Conservation (phyloP, 2,329 filamentous ascomycete species). For the Colletotrichum sp. region DNA sequence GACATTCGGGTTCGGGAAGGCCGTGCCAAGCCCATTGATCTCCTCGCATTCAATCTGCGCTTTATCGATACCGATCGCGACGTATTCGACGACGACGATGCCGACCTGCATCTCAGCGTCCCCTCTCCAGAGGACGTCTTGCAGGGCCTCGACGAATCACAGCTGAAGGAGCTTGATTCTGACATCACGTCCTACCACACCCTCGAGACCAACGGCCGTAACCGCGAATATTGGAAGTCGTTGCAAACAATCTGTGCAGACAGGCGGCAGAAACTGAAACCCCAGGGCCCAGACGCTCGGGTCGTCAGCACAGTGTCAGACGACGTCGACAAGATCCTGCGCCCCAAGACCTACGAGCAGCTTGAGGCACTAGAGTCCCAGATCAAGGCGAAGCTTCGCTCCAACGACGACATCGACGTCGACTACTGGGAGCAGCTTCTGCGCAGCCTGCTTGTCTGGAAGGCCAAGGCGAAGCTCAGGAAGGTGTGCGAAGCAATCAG, state of each 20-base stretch:
- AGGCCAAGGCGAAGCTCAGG: slow-evolving; percentile 84
- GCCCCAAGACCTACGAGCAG: slow-evolving; percentile 85
- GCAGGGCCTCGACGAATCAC: slow-evolving; percentile 68
- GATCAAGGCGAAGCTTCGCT: slow-evolving; percentile 83
- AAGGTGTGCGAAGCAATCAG: slow-evolving; percentile 80
- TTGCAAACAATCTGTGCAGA: slow-evolving; percentile 85
- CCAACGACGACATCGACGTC: slow-evolving; percentile 90
- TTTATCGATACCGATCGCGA: slow-evolving; percentile 87
- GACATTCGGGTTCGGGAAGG: slow-evolving; percentile 92
- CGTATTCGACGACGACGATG: slow-evolving; percentile 83
- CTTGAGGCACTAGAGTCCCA: slow-evolving; percentile 86
- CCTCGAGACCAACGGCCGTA: slow-evolving; percentile 78
- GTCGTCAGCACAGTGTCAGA: slow-evolving; percentile 82
- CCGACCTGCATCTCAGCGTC: slow-evolving; percentile 74
- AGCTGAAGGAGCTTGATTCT: slow-evolving; percentile 78
- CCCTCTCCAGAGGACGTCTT: slow-evolving; percentile 84
- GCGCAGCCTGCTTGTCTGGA: slow-evolving; percentile 84
- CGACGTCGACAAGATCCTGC: slow-evolving; percentile 87
- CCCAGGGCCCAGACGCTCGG: slow-evolving; percentile 68
- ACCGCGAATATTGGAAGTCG: slow-evolving; percentile 91
- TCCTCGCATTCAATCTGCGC: slow-evolving; percentile 87
- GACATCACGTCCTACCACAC: slow-evolving; percentile 83
- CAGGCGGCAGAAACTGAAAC: slow-evolving; percentile 68
- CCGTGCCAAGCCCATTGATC: slow-evolving; percentile 90
- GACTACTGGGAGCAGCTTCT: slow-evolving; percentile 98